phyloP scores from a whole-genome alignment of 1,284 basidiomycete genomes.

The Microbotryum lychnidis-dioicae region DNA sequence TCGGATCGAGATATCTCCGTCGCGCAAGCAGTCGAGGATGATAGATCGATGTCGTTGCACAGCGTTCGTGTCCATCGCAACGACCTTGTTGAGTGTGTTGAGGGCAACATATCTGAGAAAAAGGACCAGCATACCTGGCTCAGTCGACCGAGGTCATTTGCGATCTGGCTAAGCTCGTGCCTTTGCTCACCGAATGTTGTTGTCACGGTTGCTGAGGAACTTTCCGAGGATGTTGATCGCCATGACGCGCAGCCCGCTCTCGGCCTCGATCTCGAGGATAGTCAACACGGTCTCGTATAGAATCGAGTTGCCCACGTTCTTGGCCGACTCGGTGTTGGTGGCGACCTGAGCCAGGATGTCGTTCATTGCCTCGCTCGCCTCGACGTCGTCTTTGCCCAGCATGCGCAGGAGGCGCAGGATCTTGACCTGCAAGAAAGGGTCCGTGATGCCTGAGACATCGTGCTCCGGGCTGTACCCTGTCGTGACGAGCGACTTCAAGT shows the following conservation, averaged over 20 bases:
- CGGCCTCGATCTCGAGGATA: constrained; percentile 96
- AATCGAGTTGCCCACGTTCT: constrained; percentile 98
- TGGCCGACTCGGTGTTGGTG: constrained; percentile 94
- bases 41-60: constrained; percentile 97
- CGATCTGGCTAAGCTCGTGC: not conserved
- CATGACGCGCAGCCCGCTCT: constrained; percentile 93
- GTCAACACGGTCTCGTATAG: constrained; percentile 96
- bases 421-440: constrained; percentile 89
- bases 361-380: constrained; percentile 94
- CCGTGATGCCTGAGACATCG: constrained; percentile 98
- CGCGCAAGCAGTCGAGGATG: constrained; percentile 93
- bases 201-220: constrained; percentile 94
- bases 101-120: constrained; percentile 81
- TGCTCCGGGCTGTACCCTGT: constrained; percentile 98
- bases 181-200: constrained; percentile 79
- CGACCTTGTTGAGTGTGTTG: constrained; percentile 97
- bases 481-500: constrained; percentile 89
- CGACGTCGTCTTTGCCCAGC: constrained; percentile 73
- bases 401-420: constrained; percentile 86
- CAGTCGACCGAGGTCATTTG: not conserved
- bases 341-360: constrained; percentile 96
- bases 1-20: constrained; percentile 97
- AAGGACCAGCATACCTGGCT: too few species aligned
- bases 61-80: constrained; percentile 94
- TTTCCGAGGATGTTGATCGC: constrained; percentile 99